A percentile compares a stretch with the other conserved stretches of the same genome.
phyloP scores from a whole-genome alignment of 257 asterid genomes.

The Capsicum baccatum region DNA sequence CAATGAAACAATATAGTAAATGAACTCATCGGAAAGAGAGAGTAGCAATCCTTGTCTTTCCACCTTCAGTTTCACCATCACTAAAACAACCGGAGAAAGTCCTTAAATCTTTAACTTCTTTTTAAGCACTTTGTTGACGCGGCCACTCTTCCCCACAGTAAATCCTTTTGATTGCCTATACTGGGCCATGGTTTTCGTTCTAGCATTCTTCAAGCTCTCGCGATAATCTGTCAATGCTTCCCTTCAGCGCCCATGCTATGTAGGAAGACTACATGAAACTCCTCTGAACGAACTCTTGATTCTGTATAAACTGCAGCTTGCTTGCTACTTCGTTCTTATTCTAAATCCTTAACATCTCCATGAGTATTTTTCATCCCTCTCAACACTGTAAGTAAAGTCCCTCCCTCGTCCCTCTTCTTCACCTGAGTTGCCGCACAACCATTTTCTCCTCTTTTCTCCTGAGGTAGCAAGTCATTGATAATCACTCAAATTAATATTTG shows the following conservation, averaged over 20 bases:
- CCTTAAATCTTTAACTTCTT: conserved; percentile 61
- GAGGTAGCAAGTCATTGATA: conserved; percentile 30
- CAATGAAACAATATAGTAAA: too few relatives aligned
- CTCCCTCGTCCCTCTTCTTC: conserved; percentile 34
- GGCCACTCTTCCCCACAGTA: conserved; percentile 38
- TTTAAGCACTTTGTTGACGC: conserved; percentile 45
- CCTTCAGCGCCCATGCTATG: conserved; percentile 45
- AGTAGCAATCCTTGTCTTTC: too few relatives aligned
- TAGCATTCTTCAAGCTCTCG: conserved; percentile 42
- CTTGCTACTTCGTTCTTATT: conserved; percentile 59
- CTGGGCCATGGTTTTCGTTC: conserved; percentile 36
- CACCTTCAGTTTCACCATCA: too few relatives aligned
- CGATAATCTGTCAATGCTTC: conserved; percentile 50
- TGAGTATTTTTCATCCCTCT: conserved; percentile 53
- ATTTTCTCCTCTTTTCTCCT: conserved; percentile 28
- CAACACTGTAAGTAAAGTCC: conserved; percentile 28
- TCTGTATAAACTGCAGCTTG: conserved; percentile 46
- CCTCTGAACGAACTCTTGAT: conserved; percentile 29
- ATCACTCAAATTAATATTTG: not conserved
- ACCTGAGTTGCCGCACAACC: conserved; percentile 21
- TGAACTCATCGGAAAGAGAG: too few relatives aligned
- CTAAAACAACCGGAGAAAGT: conserved; percentile 34
- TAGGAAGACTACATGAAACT: conserved; percentile 54
- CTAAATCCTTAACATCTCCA: conserved; percentile 45
- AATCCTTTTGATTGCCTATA: conserved; percentile 39